Evolutionary conservation across 495 filamentous ascomycete species (phyloP).

Genomic region (Penicillium diatomitis): DNA sequence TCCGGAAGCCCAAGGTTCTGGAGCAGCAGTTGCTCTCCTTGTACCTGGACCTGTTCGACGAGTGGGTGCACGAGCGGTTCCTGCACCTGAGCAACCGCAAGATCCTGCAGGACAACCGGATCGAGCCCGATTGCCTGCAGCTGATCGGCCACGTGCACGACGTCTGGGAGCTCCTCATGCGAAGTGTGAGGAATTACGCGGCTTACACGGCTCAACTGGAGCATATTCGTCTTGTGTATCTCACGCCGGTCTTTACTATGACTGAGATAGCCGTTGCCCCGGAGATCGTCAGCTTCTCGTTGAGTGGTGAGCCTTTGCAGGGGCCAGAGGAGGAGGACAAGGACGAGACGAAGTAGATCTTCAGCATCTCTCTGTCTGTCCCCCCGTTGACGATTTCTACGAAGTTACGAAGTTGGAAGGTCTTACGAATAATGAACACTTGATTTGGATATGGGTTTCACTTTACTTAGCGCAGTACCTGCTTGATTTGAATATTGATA

Average conservation of each 20-base stretch:
- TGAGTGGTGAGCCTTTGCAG: neutral
- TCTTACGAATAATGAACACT: neutral
- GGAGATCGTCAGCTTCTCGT: neutral
- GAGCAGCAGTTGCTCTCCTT: slow-evolving; percentile 17
- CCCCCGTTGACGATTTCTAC: neutral
- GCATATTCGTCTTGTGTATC: slow-evolving; percentile 7
- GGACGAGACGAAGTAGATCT: neutral
- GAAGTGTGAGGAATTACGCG: slow-evolving; percentile 13
- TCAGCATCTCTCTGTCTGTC: too few relatives aligned
- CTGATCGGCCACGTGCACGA: slow-evolving; percentile 9
- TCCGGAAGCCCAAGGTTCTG: slow-evolving; percentile 13
- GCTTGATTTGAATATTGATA: too few relatives aligned
- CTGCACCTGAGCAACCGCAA: slow-evolving; percentile 10
- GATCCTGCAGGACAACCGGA: slow-evolving; percentile 3
- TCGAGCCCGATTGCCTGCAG: slow-evolving; percentile 5
- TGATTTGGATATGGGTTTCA: too few relatives aligned
- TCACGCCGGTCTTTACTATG: slow-evolving; percentile 12
- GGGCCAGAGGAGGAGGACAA: neutral
- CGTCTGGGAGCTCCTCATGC: slow-evolving; percentile 13
- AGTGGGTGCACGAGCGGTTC: slow-evolving; percentile 21
- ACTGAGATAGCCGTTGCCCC: slow-evolving; percentile 3
- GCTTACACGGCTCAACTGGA: slow-evolving; percentile 2
- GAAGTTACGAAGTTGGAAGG: neutral
- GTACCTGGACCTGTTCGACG: slow-evolving; percentile 20
- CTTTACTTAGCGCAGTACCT: too few relatives aligned